These are phyloP conservation scores for Ilyonectria robusta DNA, from an alignment of 2,329 filamentous ascomycete species.

Conservation along the genomic window DNA sequence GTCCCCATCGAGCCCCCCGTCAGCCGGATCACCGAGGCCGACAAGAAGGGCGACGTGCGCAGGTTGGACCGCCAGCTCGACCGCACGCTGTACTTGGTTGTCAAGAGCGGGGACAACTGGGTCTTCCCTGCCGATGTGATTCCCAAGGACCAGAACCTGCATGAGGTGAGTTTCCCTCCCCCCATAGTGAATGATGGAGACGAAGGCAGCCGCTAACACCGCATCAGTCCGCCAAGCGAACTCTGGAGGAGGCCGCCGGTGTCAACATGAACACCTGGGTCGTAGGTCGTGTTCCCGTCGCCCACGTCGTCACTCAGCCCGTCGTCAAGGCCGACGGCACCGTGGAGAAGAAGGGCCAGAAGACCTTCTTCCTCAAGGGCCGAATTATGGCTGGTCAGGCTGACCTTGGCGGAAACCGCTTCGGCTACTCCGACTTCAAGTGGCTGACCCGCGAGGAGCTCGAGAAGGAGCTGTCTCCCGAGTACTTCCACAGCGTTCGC, in stretches of 20 bases:
- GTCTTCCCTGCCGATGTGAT: slow-evolving; percentile 84
- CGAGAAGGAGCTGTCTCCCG: slow-evolving; percentile 71
- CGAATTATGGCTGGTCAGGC: slow-evolving; percentile 98
- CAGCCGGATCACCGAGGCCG: slow-evolving; percentile 82
- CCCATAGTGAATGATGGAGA: not conserved
- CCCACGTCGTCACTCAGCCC: slow-evolving; percentile 77
- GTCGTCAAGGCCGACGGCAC: slow-evolving; percentile 59
- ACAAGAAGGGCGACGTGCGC: slow-evolving; percentile 79
- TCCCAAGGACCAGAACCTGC: slow-evolving; percentile 80
- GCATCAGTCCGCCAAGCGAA: slow-evolving; percentile 82
- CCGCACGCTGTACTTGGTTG: slow-evolving; percentile 88
- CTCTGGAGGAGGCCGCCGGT: slow-evolving; percentile 83
- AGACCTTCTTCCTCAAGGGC: slow-evolving; percentile 96
- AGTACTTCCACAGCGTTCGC: slow-evolving; percentile 82
- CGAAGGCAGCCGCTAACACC: slow-evolving; percentile 34
- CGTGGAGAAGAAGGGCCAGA: slow-evolving; percentile 73
- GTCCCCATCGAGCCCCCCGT: slow-evolving; percentile 79
- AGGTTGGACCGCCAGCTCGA: slow-evolving; percentile 86
- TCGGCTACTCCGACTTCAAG: slow-evolving; percentile 85
- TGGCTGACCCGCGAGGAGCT: slow-evolving; percentile 96
- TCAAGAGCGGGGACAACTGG: slow-evolving; percentile 84
- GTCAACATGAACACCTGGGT: slow-evolving; percentile 99
- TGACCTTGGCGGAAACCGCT: slow-evolving; percentile 78
- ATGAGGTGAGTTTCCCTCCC: slow-evolving; percentile 77
- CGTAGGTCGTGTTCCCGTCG: slow-evolving; percentile 90